Evolutionary conservation across 495 filamentous ascomycete species (phyloP), one percentile per base, ranked within the genome.

Genomic region (Echria macrotheca): DNA sequence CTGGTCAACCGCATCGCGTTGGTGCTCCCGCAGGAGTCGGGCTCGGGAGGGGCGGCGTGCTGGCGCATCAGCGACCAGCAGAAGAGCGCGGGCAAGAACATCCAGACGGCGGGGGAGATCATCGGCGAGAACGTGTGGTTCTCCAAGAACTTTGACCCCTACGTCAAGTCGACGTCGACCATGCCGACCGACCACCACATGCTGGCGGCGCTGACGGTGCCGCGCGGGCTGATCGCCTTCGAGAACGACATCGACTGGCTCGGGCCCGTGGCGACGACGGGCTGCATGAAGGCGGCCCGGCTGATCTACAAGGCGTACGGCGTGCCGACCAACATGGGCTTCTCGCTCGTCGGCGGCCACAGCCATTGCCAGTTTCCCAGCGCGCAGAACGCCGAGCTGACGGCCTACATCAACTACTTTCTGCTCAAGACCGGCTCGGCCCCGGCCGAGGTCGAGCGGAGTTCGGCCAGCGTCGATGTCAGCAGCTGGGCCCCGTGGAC

Each of bases 221-320:
- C 74, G 11, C 66, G 73, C 25, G 75, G 72, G 6, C 58, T 78
- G 9, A 57, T 65, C 33, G 65, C 66, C 17, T 71, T 75, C 41
- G 75, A 78, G 60, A 78, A 78, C 59, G 65, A 76, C 49, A 77
- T 77, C 54, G 71, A 77, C 59, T 78, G 75, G 75, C 67, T 78
- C 14, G 74, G 75, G 33, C 72, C 74, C 50, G 68, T 72, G 40
- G 60, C 62, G 50, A 74, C 70, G 37, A 75, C 70, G 10, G 76
- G 65, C 33, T 81, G 77, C 70, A 77, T 77, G 77, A 69, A 69
- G 61, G 73, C 72, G 10, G 77, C 63, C 3, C 67, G 70, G 24
- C 50, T 66, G 44, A 68, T 74, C 54, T 81, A 78, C 64, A 68
- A 76, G 64, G 69, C 70, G n/a, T 59, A 72, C 29, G 76, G 76